These are phyloP conservation scores for Neurospora sp. DNA, from an alignment of 495 filamentous ascomycete species.

Conservation along the genomic window DNA sequence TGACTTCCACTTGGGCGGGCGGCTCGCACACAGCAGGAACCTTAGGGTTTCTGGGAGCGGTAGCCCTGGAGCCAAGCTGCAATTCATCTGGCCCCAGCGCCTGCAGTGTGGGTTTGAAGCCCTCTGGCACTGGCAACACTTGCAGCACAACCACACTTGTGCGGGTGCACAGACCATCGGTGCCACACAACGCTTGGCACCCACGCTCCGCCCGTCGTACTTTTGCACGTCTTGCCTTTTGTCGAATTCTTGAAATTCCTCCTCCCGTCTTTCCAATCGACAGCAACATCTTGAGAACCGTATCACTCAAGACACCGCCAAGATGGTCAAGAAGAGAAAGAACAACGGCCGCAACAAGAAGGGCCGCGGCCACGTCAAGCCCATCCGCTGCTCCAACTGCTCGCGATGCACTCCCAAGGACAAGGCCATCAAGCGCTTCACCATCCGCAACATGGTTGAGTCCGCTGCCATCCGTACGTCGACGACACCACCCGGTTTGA, in stretches of 20 bases:
- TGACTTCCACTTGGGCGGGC: slow-evolving; percentile 14
- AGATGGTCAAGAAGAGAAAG: slow-evolving; percentile 99
- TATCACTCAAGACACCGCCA: slow-evolving; percentile 51
- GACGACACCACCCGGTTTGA: not conserved
- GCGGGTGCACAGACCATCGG: not conserved
- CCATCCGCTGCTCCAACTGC: slow-evolving; percentile 99
- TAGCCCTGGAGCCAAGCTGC: slow-evolving; percentile 15
- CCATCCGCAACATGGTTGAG: slow-evolving; percentile 99
- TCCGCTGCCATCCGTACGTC: slow-evolving; percentile 97
- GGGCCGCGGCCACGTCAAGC: slow-evolving; percentile 96
- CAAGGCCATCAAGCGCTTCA: slow-evolving; percentile 99
- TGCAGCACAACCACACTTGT: not conserved
- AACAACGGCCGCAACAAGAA: slow-evolving; percentile 99
- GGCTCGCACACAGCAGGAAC: not conserved
- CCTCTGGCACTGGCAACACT: not conserved
- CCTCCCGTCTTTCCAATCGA: slow-evolving; percentile 16
- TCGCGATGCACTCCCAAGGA: slow-evolving; percentile 99
- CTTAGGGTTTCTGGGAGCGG: slow-evolving; percentile 17
- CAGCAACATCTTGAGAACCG: slow-evolving; percentile 23
- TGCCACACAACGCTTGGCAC: slow-evolving; percentile 2
- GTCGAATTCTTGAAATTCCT: slow-evolving; percentile 19
- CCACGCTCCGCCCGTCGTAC: not conserved
- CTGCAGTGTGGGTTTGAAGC: not conserved
- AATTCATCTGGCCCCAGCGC: not conserved
- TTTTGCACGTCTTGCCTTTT: not conserved